Percentiles rank a stretch among this genome's conserved stretches.
Conservation (phyloP, 495 filamentous ascomycete genomes). For the Tetracladium marchalianum region DNA sequence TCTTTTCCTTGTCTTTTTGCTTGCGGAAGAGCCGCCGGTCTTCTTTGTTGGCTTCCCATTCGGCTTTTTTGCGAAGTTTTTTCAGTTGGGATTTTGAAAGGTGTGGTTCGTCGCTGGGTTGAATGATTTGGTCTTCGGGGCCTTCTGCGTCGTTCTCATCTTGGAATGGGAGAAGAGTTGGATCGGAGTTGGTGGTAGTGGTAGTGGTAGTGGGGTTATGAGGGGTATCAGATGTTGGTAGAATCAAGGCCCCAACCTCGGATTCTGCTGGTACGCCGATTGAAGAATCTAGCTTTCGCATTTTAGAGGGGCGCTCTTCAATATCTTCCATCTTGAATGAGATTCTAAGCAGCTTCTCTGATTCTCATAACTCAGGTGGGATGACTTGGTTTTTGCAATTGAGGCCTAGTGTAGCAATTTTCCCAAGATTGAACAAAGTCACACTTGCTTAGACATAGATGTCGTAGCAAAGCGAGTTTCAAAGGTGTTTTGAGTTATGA, state of each 20-base stretch:
- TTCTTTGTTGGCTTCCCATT: constrained; percentile 58
- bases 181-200: too few relatives aligned
- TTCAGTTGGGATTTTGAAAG: constrained; percentile 79
- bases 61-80: constrained; percentile 52
- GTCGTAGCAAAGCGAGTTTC: too few relatives aligned
- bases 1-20: constrained; percentile 57
- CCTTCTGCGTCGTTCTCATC: not conserved
- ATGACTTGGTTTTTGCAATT: not conserved
- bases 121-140: not conserved
- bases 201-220: too few relatives aligned
- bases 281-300: constrained; percentile 10
- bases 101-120: constrained; percentile 11
- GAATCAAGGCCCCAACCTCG: not conserved
- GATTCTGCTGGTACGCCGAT: not conserved
- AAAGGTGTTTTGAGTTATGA: too few relatives aligned
- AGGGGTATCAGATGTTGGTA: not conserved
- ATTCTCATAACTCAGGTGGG: not conserved
- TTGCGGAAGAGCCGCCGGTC: constrained; percentile 62
- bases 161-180: not conserved
- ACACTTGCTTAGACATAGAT: too few relatives aligned
- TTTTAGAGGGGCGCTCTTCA: constrained; percentile 19
- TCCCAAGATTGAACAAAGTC: too few relatives aligned
- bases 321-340: constrained; percentile 15
- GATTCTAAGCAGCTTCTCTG: not conserved
- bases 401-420: not conserved